Conservation (phyloP, 1,284 basidiomycete genomes). For the Rhodofomes roseus region DNA sequence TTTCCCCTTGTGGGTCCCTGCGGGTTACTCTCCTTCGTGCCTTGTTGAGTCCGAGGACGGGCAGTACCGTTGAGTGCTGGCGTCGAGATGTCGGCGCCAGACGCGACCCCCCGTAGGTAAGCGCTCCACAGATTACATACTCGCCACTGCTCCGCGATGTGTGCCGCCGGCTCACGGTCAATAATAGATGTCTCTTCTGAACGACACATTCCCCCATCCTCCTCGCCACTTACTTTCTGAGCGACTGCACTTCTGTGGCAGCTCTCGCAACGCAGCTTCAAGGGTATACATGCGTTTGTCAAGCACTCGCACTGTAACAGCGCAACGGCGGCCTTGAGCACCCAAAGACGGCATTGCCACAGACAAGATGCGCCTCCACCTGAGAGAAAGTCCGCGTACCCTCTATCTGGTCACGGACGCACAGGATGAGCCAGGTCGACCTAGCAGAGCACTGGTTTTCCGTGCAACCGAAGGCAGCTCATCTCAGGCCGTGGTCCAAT, state of each 20-base stretch:
- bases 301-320: too few relatives aligned
- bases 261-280: background rate
- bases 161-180: background rate
- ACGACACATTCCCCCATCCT: background rate
- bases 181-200: background rate
- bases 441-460: conserved; percentile 64
- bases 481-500: conserved; percentile 77
- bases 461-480: conserved; percentile 55
- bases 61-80: too few relatives aligned
- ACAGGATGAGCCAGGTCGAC: conserved; percentile 60
- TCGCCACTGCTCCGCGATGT: background rate
- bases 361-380: conserved; percentile 60
- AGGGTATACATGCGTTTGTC: background rate
- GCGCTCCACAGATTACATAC: too few relatives aligned
- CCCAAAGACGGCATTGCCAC: too few relatives aligned
- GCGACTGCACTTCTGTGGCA: background rate
- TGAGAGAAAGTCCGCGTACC: conserved; percentile 59
- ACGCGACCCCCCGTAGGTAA: too few relatives aligned
- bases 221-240: too few relatives aligned
- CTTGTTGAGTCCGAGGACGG: too few relatives aligned
- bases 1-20: too few relatives aligned
- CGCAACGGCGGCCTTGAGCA: too few relatives aligned
- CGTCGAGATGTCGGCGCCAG: too few relatives aligned
- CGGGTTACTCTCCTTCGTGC: too few relatives aligned
- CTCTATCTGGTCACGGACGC: conserved; percentile 70